phyloP scores from a whole-genome alignment of 306 rosid genomes.

The Delonix regia region DNA sequence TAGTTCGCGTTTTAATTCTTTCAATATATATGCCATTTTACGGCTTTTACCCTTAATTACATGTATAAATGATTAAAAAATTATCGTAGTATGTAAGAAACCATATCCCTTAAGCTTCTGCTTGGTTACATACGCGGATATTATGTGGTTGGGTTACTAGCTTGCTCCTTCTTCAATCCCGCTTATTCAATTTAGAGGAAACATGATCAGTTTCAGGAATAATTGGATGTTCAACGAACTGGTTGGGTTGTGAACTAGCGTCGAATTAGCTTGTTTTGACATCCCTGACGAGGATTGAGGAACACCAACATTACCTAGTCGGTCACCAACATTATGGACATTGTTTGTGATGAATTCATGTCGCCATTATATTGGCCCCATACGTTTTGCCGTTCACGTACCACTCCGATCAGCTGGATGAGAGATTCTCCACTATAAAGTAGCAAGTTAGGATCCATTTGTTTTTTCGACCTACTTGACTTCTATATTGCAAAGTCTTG shows the following conservation, averaged over 20 bases:
- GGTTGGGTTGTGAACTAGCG: background rate
- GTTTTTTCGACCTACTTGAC: background rate
- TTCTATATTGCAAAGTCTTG: background rate
- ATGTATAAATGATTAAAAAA: conserved; percentile 13
- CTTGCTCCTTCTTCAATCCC: background rate
- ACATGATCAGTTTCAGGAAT: too few relatives aligned
- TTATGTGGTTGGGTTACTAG: background rate
- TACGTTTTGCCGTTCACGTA: too few relatives aligned
- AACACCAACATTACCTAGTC: too few relatives aligned
- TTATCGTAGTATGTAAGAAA: conserved; percentile 2
- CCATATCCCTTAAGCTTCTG: conserved; percentile 15
- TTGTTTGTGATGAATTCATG: background rate
- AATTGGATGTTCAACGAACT: too few relatives aligned
- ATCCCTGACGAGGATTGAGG: too few relatives aligned
- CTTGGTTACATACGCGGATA: background rate
- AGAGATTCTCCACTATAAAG: too few relatives aligned
- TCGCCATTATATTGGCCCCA: too few relatives aligned
- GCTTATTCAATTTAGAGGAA: background rate
- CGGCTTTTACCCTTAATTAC: conserved; percentile 2
- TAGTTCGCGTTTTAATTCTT: conserved; percentile 24
- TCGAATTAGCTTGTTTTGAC: too few relatives aligned
- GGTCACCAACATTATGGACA: too few relatives aligned
- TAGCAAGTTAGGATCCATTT: background rate
- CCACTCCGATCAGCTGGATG: too few relatives aligned
- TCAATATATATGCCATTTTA: conserved; percentile 16